Evolutionary conservation across 441 rosid species (phyloP), one percentile per base, ranked within the genome.

Genomic region (Melastoma candidum): DNA sequence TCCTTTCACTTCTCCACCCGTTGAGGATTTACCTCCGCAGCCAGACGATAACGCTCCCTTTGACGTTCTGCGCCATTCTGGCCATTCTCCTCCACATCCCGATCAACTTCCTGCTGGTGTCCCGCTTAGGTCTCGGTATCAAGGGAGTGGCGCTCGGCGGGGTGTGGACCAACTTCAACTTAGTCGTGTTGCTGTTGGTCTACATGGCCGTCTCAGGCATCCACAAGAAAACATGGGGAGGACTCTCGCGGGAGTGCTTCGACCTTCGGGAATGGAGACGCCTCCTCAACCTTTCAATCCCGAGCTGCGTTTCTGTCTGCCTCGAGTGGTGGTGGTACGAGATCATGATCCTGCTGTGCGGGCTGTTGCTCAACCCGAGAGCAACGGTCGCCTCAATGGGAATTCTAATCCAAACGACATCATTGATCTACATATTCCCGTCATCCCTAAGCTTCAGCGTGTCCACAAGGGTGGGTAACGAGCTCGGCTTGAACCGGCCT

Each of bases 241-340:
- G 54, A 1, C 9, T 47, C 56, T 46, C 57, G 4, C 29, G 3
- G 12, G 58, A 60, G 10, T 46, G 58, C 58, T 32, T 32, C 7
- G 41, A 32, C 8, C 22, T 60, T 25, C 29, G 36, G 24, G 64
- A 57, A 10, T 51, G 46, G 12, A 51, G 39, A 45, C 36, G 57
- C 7, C 58, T 60, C 11, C 39, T 52, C 32, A 47, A 52, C 49
- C 25, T 60, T 44, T 57, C 64, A 1, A 22, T 60, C 43, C 64
- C 64, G 12, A 60, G 57, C 57, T 60, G 64, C 39, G 48, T 46
- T 44, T 60, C 64, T 0, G 64, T 60, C 12, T 60, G 64, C 57
- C 64, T 60, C 7, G 64, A 60, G 49, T 60, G 64, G 64, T 60
- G 64, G 64, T 60, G 64, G 64, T 60, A 60, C 27, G 64, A 60